These are phyloP conservation scores for Aspergillus sp. DNA, from an alignment of 2,329 filamentous ascomycete genomes.

Conservation along the genomic window DNA sequence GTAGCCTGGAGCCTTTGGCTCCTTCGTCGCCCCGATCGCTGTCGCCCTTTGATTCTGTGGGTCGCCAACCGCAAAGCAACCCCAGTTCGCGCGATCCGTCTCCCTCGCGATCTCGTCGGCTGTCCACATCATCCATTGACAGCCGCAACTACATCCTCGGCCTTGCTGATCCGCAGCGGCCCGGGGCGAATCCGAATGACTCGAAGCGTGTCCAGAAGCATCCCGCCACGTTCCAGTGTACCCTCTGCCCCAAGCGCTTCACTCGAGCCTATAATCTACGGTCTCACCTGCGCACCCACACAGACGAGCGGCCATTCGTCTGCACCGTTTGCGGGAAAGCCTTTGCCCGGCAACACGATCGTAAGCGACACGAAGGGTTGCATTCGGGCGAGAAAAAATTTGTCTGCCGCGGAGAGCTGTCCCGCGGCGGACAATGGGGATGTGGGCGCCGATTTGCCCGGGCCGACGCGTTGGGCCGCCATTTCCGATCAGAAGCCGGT, in stretches of 20 bases:
- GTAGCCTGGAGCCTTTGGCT: slow-evolving; percentile 32
- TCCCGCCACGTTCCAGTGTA: slow-evolving; percentile 94
- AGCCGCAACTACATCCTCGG: slow-evolving; percentile 81
- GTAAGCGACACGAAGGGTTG: slow-evolving; percentile 93
- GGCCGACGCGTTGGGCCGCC: slow-evolving; percentile 88
- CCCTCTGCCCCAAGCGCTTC: slow-evolving; percentile 89
- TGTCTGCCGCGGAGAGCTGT: slow-evolving; percentile 88
- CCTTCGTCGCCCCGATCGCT: slow-evolving; percentile 41
- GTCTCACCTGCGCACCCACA: slow-evolving; percentile 93
- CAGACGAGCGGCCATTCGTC: slow-evolving; percentile 94
- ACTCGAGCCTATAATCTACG: slow-evolving; percentile 95
- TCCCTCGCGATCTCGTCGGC: slow-evolving; percentile 43
- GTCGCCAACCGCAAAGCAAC: slow-evolving; percentile 37
- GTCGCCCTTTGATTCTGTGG: slow-evolving; percentile 40
- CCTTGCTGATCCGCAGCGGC: slow-evolving; percentile 82
- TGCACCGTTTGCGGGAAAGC: slow-evolving; percentile 97
- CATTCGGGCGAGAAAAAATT: slow-evolving; percentile 99
- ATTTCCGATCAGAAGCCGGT: slow-evolving; percentile 94
- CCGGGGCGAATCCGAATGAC: slow-evolving; percentile 60
- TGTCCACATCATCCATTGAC: slow-evolving; percentile 49
- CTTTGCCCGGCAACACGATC: slow-evolving; percentile 94
- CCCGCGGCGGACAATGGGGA: slow-evolving; percentile 81
- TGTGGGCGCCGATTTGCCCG: slow-evolving; percentile 91
- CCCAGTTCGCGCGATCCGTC: slow-evolving; percentile 46
- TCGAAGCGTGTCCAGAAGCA: slow-evolving; percentile 93